phyloP scores from a whole-genome alignment of 257 asterid genomes.

The Mitragyna speciosa region DNA sequence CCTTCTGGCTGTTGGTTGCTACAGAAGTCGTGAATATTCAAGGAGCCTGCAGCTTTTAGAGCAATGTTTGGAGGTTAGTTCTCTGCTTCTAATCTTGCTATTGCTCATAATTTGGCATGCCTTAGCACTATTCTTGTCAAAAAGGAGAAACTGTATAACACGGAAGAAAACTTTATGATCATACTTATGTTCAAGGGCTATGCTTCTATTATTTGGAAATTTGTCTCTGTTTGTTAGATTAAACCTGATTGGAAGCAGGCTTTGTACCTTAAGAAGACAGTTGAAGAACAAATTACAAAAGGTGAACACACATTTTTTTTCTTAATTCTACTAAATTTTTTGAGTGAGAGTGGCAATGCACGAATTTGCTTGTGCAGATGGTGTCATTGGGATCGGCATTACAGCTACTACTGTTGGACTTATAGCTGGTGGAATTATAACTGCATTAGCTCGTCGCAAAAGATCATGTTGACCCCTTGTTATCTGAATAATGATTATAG shows the following conservation, averaged over 20 bases:
- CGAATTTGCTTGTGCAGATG: conserved; percentile 44
- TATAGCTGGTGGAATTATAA: conserved; percentile 60
- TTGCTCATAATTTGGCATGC: neutral
- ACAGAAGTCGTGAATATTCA: conserved; percentile 44
- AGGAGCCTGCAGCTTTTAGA: conserved; percentile 60
- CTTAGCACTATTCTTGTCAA: neutral
- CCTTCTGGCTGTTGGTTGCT: conserved; percentile 3
- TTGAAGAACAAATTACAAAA: conserved; percentile 64
- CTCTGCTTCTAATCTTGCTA: neutral
- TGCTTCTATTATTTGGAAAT: neutral
- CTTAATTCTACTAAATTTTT: neutral
- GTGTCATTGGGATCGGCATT: conserved; percentile 73
- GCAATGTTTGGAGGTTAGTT: conserved; percentile 62
- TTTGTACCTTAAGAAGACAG: conserved; percentile 51
- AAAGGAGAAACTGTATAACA: neutral
- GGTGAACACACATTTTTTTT: conserved; percentile 29
- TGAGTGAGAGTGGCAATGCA: neutral
- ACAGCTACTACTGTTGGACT: conserved; percentile 65
- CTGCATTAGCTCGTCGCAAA: conserved; percentile 63
- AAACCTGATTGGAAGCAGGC: conserved; percentile 85
- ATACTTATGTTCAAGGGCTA: neutral
- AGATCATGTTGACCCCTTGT: neutral
- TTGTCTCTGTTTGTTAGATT: conserved; percentile 39
- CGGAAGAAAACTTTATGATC: neutral
- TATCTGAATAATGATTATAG: neutral